Evolutionary conservation across 768 basidiomycete species (phyloP), one percentile per base, ranked within the genome.

Genomic region (Scleroderma bovista): DNA sequence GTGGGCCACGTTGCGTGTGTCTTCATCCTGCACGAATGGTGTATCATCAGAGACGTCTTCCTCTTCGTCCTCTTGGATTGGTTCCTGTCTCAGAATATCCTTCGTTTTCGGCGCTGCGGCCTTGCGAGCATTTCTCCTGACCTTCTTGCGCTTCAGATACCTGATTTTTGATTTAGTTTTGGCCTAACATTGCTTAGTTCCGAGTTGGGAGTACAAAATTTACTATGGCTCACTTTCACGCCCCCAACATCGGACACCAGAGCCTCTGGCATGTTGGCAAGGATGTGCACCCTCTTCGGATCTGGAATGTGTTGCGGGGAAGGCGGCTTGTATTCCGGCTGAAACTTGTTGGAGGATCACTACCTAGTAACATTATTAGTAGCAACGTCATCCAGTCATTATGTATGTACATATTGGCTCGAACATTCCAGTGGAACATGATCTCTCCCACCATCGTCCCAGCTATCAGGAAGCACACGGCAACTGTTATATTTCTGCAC

Each of bases 151-250:
- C 60, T 78, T 82, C 38, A 89, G 70, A 62, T 92, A 89, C 51
- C 83, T 72, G 57, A 79, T 67, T 64, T 89, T 87, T 1, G 86
- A 84, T 50, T 77, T 83, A 1, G 88, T 87, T 69, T 86, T 86
- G 40, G 63, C 63, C 76, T 82, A 56, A 2, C 29, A 31, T 12
- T 8, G 29, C 34, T 62, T 26, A 53, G 37, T 23, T 13, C 32
- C 17, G 39, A 29, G 19, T 15, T 6, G 44, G 23, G 40, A 37
- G 17, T 12, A 44, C 17, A 22, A 19, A 31, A 10, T n/a, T n/a
- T 47, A 43, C 11, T 47, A 16, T 13, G 10, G 19, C 60, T 60
- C 46, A 65, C 60, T 41, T 58, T 64, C 41, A 57, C 17, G 19
- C 22, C 39, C 20, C 10, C 20, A 11, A 17, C n/a, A 22, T 37